Evolutionary conservation across 352 stramenopile species (phyloP).

Genomic region (Phytophthora idaei): DNA sequence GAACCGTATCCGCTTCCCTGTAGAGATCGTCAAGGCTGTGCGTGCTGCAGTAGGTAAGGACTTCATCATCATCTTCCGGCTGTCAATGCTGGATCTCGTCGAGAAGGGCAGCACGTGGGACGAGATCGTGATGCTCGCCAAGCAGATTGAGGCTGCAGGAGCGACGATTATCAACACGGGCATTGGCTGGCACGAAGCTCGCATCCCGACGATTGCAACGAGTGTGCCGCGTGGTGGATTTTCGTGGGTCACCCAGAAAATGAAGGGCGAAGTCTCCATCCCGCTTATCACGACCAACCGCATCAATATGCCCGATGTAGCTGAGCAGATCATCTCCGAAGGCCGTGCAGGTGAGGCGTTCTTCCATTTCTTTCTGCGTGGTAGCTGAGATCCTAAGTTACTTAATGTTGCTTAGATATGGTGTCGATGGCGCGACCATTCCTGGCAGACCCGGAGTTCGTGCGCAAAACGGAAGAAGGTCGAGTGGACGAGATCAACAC

Average conservation of each 20-base stretch:
- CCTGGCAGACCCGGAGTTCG: slow-evolving; percentile 94
- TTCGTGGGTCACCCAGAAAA: slow-evolving; percentile 94
- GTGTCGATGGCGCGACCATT: slow-evolving; percentile 93
- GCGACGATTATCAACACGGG: slow-evolving; percentile 98
- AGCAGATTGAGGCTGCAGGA: slow-evolving; percentile 92
- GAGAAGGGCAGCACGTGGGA: slow-evolving; percentile 88
- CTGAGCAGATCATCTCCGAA: slow-evolving; percentile 88
- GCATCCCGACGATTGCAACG: slow-evolving; percentile 97
- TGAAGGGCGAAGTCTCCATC: slow-evolving; percentile 88
- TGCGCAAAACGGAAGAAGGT: slow-evolving; percentile 92
- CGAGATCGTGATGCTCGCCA: slow-evolving; percentile 91
- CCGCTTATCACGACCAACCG: slow-evolving; percentile 97
- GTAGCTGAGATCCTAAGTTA: background rate
- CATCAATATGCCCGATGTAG: slow-evolving; percentile 95
- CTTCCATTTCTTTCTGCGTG: background rate
- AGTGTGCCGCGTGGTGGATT: slow-evolving; percentile 95
- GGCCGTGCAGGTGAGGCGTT: slow-evolving; percentile 59
- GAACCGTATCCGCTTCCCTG: slow-evolving; percentile 94
- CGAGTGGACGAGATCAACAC: slow-evolving; percentile 96
- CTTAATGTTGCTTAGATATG: slow-evolving; percentile 50
- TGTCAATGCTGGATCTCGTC: slow-evolving; percentile 97
- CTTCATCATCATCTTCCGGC: slow-evolving; percentile 98
- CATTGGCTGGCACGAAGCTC: slow-evolving; percentile 98
- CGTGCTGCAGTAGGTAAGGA: slow-evolving; percentile 89
- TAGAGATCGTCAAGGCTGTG: slow-evolving; percentile 94